Evolutionary conservation across 345 rosid species (phyloP), one percentile per base, ranked within the genome.

Genomic region (Arabis hirsuta): DNA sequence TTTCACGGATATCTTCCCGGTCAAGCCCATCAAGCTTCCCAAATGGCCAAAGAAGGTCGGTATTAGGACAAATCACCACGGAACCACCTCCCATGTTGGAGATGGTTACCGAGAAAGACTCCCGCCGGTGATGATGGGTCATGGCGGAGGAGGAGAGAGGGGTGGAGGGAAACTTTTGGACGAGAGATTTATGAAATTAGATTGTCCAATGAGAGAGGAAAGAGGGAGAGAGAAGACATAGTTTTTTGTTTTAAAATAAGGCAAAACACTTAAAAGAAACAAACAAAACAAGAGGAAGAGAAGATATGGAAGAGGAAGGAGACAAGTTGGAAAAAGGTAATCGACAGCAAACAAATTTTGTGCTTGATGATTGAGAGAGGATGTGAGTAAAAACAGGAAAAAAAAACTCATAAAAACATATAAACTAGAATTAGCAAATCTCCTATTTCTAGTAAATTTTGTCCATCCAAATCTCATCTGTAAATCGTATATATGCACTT

Each of bases 1-100:
- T 82, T 70, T 90, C 96, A 3, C 97, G 84, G 66, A 95, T 78
- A 47, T 91, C 96, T 7, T 91, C 87, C 3, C 71, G 50, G 3
- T 86, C 90, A 1, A 89, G 79, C 48, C 80, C 81, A 5, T 79
- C 77, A 12, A 91, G 86, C 69, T 80, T 78, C 29, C 84, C 87
- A 3, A 90, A 90, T 5, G 97, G 99, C 89, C 97, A 95, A 5
- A 71, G 43, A 44, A 91, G 89, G 79, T 88, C 96, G 11, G 78
- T 24, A 29, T 80, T 81, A 67, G 77, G 47, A 69, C 70, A 19
- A 70, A 68, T 44, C 58, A 60, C 58, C 22, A 5, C 2, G 13
- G 77, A 53, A 72, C 79, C 32, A 70, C 79, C 6, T 58, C 79
- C 80, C 48, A 26, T 62, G 56, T 65, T 77, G 51, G 75, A 58